These are phyloP conservation scores for Gilbertella persicaria DNA, from an alignment of 371 early-diverging fungal genomes.

Conservation along the genomic window DNA sequence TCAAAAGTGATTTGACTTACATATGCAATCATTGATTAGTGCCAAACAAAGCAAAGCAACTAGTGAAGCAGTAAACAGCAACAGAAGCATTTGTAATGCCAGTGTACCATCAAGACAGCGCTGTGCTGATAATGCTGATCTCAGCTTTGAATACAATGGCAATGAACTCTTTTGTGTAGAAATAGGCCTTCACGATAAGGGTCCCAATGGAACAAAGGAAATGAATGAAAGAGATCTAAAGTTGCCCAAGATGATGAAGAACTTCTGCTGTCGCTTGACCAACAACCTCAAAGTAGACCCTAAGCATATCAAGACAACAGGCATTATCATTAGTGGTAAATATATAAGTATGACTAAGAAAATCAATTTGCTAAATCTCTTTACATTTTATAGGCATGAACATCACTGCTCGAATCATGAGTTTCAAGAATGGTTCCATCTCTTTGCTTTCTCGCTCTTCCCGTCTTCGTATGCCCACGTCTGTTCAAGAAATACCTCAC, in stretches of 20 bases:
- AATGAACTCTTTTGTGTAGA: constrained; percentile 7
- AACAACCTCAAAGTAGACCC: neutral
- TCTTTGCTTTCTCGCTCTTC: constrained; percentile 3
- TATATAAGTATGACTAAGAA: constrained; percentile 3
- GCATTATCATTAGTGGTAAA: constrained; percentile 5
- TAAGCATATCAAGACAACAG: neutral
- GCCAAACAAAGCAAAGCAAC: constrained; percentile 1
- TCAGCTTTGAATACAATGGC: neutral
- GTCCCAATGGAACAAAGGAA: constrained; percentile 5
- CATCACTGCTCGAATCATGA: constrained; percentile 4
- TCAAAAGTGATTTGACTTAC: constrained; percentile 2
- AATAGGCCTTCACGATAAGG: constrained; percentile 4
- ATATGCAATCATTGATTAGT: constrained; percentile 1
- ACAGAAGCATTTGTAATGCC: neutral
- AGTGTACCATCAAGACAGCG: neutral
- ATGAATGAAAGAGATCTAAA: constrained; percentile 3
- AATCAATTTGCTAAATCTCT: neutral
- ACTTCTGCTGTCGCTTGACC: neutral
- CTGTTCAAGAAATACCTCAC: constrained; percentile 9
- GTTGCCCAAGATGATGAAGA: constrained; percentile 1
- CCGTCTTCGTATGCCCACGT: constrained; percentile 2
- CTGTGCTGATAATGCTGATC: constrained; percentile 1
- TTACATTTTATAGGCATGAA: constrained; percentile 3
- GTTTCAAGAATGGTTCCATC: constrained; percentile 3
- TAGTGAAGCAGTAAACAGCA: neutral